Conservation (phyloP, 1,139 yeast genomes). For the Hansenula sp. region DNA sequence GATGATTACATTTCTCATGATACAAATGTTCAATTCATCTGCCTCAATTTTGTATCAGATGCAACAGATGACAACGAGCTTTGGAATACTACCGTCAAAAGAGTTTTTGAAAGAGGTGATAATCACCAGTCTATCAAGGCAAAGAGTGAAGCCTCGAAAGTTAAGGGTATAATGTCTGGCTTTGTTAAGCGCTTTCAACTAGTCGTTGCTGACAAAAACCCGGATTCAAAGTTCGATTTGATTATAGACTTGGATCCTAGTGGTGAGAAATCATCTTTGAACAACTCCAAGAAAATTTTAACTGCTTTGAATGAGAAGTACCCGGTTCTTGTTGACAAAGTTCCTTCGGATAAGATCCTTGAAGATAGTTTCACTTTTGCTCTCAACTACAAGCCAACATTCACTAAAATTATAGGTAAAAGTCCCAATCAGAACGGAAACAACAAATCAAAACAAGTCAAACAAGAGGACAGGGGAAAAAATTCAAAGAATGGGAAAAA, state of each 20-base stretch:
- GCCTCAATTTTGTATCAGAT: constrained; percentile 62
- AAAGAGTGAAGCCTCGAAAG: constrained; percentile 39
- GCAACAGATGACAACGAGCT: constrained; percentile 29
- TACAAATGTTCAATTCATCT: constrained; percentile 46
- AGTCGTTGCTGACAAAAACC: constrained; percentile 39
- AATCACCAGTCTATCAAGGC: constrained; percentile 83
- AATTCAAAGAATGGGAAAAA: constrained; percentile 9
- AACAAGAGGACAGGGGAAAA: constrained; percentile 14
- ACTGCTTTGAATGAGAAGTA: constrained; percentile 33
- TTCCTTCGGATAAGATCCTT: constrained; percentile 41
- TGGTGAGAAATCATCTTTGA: constrained; percentile 42
- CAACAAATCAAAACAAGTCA: constrained; percentile 6
- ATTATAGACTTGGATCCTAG: constrained; percentile 52
- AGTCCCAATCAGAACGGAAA: constrained; percentile 22
- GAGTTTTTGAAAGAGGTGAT: constrained; percentile 74
- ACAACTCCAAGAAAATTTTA: constrained; percentile 47
- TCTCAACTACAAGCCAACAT: constrained; percentile 45
- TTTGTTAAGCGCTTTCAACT: constrained; percentile 70
- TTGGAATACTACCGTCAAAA: constrained; percentile 48
- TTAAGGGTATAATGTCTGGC: constrained; percentile 64
- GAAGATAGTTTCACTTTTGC: constrained; percentile 44
- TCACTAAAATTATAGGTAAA: constrained; percentile 33
- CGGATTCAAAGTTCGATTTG: constrained; percentile 66
- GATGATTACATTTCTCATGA: constrained; percentile 33
- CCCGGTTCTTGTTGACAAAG: constrained; percentile 39